Conservation (phyloP, 495 filamentous ascomycete genomes). For the Chaetomium tenue region DNA sequence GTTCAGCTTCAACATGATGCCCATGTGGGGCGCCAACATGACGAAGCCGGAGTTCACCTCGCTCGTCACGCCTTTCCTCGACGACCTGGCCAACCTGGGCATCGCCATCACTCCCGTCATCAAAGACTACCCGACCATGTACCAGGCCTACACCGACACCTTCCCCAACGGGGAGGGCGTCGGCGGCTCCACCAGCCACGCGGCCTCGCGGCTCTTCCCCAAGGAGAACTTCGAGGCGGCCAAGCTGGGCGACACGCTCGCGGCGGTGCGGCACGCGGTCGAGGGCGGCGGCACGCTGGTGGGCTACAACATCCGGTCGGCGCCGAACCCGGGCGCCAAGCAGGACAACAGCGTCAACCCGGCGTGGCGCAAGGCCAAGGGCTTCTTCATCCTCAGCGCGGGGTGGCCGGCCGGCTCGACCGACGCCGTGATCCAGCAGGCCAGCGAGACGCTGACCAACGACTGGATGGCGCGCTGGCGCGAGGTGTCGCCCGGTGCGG, state of each 20-base stretch:
- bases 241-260: slow-evolving; percentile 45
- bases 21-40: slow-evolving; percentile 54
- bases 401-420: slow-evolving; percentile 42
- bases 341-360: slow-evolving; percentile 48
- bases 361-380: slow-evolving; percentile 49
- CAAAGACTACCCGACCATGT: slow-evolving; percentile 51
- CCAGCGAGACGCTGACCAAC: slow-evolving; percentile 50
- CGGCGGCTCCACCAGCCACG: slow-evolving; percentile 39
- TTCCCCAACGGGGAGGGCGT: slow-evolving; percentile 49
- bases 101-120: slow-evolving; percentile 45
- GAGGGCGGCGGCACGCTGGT: slow-evolving; percentile 22
- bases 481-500: slow-evolving; percentile 43
- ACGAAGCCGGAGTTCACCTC: slow-evolving; percentile 43
- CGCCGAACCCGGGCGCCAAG: slow-evolving; percentile 31
- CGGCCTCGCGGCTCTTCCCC: slow-evolving; percentile 54
- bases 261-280: slow-evolving; percentile 46
- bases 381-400: slow-evolving; percentile 49
- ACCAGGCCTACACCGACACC: slow-evolving; percentile 46
- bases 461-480: slow-evolving; percentile 48
- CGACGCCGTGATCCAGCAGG: slow-evolving; percentile 39
- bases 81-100: slow-evolving; percentile 37
- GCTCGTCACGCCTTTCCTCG: slow-evolving; percentile 49
- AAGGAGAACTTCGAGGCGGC: slow-evolving; percentile 45
- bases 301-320: slow-evolving; percentile 13
- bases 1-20: slow-evolving; percentile 46